Conservation (phyloP, 371 early-diverging fungal species). For the Circinella minor region DNA sequence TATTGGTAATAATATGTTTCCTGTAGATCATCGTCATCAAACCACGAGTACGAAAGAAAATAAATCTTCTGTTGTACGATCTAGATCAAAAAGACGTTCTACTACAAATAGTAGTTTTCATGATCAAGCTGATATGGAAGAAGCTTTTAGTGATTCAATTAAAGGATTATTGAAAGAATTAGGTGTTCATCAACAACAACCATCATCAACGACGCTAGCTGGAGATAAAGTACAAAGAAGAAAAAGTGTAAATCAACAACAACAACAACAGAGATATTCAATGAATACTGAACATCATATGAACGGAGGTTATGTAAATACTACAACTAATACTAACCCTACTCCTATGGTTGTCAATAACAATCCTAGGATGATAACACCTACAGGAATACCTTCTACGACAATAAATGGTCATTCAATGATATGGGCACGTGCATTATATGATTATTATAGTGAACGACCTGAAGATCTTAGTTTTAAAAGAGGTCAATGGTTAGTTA, state of each 20-base stretch:
- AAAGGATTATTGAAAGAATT: constrained; percentile 28
- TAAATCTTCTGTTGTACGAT: not conserved
- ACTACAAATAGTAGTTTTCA: not conserved
- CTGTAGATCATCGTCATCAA: constrained; percentile 32
- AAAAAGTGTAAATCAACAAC: not conserved
- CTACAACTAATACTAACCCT: not conserved
- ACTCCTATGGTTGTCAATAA: not conserved
- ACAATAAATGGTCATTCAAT: not conserved
- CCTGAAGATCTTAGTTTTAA: constrained; percentile 78
- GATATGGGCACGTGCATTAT: constrained; percentile 73
- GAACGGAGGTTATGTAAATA: too few species aligned
- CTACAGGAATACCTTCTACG: too few species aligned
- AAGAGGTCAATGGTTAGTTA: constrained; percentile 79
- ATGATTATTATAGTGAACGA: constrained; percentile 82
- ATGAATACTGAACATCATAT: not conserved
- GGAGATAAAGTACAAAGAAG: not conserved
- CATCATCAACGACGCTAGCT: not conserved
- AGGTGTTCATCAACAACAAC: constrained; percentile 24
- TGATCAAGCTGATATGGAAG: constrained; percentile 12
- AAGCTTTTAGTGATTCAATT: constrained; percentile 23
- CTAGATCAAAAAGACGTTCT: not conserved
- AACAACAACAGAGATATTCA: constrained; percentile 13
- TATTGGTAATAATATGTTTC: constrained; percentile 59
- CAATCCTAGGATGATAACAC: too few species aligned
- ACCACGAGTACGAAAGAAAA: not conserved